Percentiles rank a stretch among this genome's conserved stretches.
phyloP scores from a whole-genome alignment of 768 basidiomycete species.

The Kondoa subrosea region DNA sequence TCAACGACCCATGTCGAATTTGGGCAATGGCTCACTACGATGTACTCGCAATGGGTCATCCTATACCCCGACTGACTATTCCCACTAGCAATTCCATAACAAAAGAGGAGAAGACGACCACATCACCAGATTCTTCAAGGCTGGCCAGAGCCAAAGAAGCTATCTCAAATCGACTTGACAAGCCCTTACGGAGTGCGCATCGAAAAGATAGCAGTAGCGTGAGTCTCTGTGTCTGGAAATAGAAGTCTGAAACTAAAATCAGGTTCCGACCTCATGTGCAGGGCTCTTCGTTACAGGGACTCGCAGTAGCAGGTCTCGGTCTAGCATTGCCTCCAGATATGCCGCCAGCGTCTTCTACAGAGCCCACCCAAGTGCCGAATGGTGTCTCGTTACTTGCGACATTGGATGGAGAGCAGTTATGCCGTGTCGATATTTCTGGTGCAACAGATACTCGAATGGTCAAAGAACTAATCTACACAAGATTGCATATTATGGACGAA shows the following conservation, averaged over 20 bases:
- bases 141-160: neutral
- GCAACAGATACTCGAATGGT: neutral
- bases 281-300: neutral
- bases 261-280: no score
- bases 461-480: slow-evolving; percentile 22
- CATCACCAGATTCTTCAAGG: neutral
- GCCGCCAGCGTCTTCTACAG: neutral
- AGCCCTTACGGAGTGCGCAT: no score
- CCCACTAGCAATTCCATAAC: neutral
- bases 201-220: no score
- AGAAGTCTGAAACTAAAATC: no score
- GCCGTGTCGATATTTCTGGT: neutral
- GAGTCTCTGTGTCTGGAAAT: no score
- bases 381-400: neutral
- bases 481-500: slow-evolving; percentile 60
- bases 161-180: no score
- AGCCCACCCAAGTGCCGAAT: neutral
- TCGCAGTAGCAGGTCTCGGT: neutral
- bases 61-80: neutral
- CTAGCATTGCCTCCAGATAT: neutral
- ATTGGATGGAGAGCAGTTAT: neutral
- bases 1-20: no score
- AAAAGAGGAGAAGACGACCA: neutral
- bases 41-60: neutral
- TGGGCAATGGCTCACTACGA: neutral